A percentile compares a stretch with the other conserved stretches of the same genome.
Evolutionary conservation across 306 rosid genomes (phyloP).

Genomic region (Medicago truncatula): MtrunA17r5.0-ANR NC_053049.1:46683501-46684000

Average conservation of each 20-base stretch:
- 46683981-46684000: conserved; percentile 18
- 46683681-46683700: conserved; percentile 33
- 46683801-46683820: not conserved
- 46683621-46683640: conserved; percentile 92
- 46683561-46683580: conserved; percentile 88
- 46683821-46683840: conserved; percentile 3
- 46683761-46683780: not conserved
- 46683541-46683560: conserved; percentile 86
- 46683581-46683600: conserved; percentile 98
- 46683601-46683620: conserved; percentile 96
- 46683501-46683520: conserved; percentile 92
- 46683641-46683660: conserved; percentile 97
- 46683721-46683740: not conserved
- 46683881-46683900: not conserved
- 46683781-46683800: not conserved
- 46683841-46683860: not conserved
- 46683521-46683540: conserved; percentile 80
- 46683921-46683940: not conserved
- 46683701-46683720: not conserved
- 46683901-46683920: not conserved
- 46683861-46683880: not conserved
- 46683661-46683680: conserved; percentile 73
- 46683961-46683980: not conserved
- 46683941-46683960: not conserved
- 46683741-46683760: conserved; percentile 7